phyloP scores from a whole-genome alignment of 176 grass and related monocot species.

The Juncus inflexus region DNA sequence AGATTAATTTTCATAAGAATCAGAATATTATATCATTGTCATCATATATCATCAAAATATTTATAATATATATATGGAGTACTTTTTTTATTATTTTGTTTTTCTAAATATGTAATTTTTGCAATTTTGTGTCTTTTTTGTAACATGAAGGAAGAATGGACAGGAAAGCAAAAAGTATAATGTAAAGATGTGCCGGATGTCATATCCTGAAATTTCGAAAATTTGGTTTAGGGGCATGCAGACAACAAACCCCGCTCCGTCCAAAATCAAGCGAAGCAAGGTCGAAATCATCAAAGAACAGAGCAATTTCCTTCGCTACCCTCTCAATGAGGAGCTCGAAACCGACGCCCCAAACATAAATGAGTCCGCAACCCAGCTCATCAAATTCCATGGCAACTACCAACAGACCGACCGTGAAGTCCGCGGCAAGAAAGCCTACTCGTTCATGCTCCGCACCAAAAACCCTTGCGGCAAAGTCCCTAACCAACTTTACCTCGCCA shows the following conservation, averaged over 20 bases:
- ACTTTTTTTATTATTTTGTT: too few relatives aligned
- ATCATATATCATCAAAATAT: too few relatives aligned
- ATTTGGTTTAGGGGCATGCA: too few relatives aligned
- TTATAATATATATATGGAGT: too few relatives aligned
- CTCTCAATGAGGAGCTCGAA: conserved; percentile 78
- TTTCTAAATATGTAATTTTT: too few relatives aligned
- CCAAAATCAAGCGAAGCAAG: conserved; percentile 83
- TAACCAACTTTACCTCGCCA: conserved; percentile 77
- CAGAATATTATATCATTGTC: too few relatives aligned
- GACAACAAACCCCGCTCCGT: conserved; percentile 53
- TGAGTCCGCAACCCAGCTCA: conserved; percentile 71
- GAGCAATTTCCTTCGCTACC: conserved; percentile 91
- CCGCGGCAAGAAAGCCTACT: conserved; percentile 77
- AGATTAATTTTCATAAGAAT: too few relatives aligned
- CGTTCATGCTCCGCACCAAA: conserved; percentile 96
- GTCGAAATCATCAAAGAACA: conserved; percentile 97
- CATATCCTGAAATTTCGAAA: too few relatives aligned
- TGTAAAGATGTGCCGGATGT: too few relatives aligned
- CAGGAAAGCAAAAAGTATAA: too few relatives aligned
- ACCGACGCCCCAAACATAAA: conserved; percentile 87
- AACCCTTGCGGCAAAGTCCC: conserved; percentile 92
- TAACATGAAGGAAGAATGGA: too few relatives aligned
- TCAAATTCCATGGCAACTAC: conserved; percentile 97
- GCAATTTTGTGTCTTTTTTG: too few relatives aligned
- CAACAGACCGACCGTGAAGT: conserved; percentile 83